Evolutionary conservation across 2,329 filamentous ascomycete genomes (phyloP), one percentile per base, ranked within the genome.

Genomic region (Septoria linicola): DNA sequence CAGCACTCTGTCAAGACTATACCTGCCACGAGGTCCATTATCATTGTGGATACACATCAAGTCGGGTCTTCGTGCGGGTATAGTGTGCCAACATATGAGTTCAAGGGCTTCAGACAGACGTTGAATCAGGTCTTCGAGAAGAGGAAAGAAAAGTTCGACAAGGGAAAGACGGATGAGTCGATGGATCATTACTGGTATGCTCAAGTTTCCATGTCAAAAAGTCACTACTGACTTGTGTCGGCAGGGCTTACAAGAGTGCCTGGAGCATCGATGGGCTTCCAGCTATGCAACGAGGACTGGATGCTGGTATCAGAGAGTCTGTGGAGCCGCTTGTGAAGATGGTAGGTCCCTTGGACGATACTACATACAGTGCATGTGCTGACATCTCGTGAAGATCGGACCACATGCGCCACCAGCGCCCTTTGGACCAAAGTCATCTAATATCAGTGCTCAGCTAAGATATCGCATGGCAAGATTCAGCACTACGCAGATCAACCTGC

Each of bases 281-380:
- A 0, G 73, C 69, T 0, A 72, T 74, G 70, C 69, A 69, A 59
- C 59, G 65, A 16, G 73, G 69, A 0, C 61, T 70, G 7, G 61
- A 67, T 6, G 69, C 63, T 34, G 71, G 65, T n/a, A 62, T 66
- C 46, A 57, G 59, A 40, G 63, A 75, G 27, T 59, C 56, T 0
- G 64, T 76, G 1, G 61, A 59, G 55, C 73, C 73, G 11, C 55
- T 75, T 37, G 69, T 68, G 62, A 76, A 76, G 60, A 72, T 74
- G 68, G 66, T 73, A 20, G 44, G 52, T 41, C 8, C 41, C 11
- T 27, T 32, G 4, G 14, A 20, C 39, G 2, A n/a, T 44, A n/a
- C 10, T 16, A 25, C 8, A 20, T 6, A 13, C 25, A 7, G 5
- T 19, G 11, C 6, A 1, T 13, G 19, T 25, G 19, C 41, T 45